phyloP scores from a whole-genome alignment of 2,329 filamentous ascomycete species.

The Arthrocladium fulminans region DNA sequence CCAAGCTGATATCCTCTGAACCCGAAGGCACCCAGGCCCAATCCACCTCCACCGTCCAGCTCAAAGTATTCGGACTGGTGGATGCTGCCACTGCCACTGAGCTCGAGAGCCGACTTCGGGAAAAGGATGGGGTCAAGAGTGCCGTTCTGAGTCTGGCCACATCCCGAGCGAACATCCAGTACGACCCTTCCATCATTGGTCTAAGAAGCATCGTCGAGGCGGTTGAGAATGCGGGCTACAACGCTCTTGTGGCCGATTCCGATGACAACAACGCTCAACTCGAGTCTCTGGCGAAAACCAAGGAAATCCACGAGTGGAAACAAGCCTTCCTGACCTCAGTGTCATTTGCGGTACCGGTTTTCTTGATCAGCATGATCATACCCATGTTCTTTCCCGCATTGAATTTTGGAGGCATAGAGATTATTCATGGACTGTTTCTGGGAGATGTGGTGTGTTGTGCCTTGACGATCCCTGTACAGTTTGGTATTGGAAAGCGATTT shows the following conservation, averaged over 20 bases:
- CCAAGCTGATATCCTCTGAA: conserved; percentile 68
- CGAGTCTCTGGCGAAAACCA: conserved; percentile 90
- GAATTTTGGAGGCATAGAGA: conserved; percentile 63
- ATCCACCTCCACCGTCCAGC: conserved; percentile 56
- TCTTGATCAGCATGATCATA: conserved; percentile 84
- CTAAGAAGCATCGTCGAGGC: conserved; percentile 73
- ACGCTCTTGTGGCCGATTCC: conserved; percentile 79
- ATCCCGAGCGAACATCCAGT: conserved; percentile 63
- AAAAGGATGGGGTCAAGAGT: conserved; percentile 62
- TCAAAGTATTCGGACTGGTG: conserved; percentile 74
- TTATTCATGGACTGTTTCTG: conserved; percentile 70
- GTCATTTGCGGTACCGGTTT: conserved; percentile 79
- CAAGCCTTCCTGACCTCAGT: conserved; percentile 69
- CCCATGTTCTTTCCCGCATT: conserved; percentile 72
- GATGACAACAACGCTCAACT: conserved; percentile 96
- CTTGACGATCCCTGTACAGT: conserved; percentile 88
- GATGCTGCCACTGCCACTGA: conserved; percentile 63
- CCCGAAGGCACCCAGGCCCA: conserved; percentile 47
- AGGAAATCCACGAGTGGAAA: conserved; percentile 90
- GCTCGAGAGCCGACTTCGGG: conserved; percentile 59
- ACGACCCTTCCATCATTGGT: conserved; percentile 63
- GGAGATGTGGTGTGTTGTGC: conserved; percentile 76
- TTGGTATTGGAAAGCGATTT: conserved; percentile 90
- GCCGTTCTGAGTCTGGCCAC: conserved; percentile 65
- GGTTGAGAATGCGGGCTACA: conserved; percentile 74